Percentiles rank a stretch among this genome's conserved stretches.
Evolutionary conservation across 257 asterid genomes (phyloP).

Genomic region (Sherardia arvensis): DNA sequence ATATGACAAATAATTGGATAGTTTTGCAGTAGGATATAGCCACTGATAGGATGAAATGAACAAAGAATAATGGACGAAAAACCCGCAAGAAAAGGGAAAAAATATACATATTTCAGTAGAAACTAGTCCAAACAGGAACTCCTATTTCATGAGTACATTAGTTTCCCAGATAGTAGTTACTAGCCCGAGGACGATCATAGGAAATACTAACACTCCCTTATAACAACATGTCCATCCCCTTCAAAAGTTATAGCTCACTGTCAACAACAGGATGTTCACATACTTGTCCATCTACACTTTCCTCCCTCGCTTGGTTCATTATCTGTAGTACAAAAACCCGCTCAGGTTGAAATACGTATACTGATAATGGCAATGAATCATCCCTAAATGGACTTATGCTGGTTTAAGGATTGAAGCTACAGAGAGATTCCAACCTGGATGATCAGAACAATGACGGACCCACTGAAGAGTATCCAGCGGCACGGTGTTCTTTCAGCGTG

Average conservation of each 20-base stretch:
- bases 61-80: not conserved
- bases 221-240: not conserved
- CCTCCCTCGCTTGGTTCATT: not conserved
- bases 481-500: slow-evolving; percentile 76
- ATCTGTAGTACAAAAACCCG: not conserved
- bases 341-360: not conserved
- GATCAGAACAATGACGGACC: slow-evolving; percentile 62
- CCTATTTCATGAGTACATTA: not conserved
- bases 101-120: not conserved
- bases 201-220: not conserved
- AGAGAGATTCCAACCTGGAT: slow-evolving; percentile 28
- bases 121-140: not conserved
- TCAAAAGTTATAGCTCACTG: slow-evolving; percentile 6
- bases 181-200: not conserved
- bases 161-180: not conserved
- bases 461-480: slow-evolving; percentile 76
- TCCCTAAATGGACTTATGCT: not conserved
- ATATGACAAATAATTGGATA: not conserved
- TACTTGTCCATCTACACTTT: slow-evolving; percentile 22
- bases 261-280: not conserved
- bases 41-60: not conserved
- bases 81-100: not conserved
- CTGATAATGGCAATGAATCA: not conserved
- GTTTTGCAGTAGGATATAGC: too few species aligned
- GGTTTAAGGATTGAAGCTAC: not conserved